A percentile compares a stretch with the other conserved stretches of the same genome.
phyloP scores from a whole-genome alignment of 176 grass and related monocot genomes.

The Lolium multiflorum region DNA sequence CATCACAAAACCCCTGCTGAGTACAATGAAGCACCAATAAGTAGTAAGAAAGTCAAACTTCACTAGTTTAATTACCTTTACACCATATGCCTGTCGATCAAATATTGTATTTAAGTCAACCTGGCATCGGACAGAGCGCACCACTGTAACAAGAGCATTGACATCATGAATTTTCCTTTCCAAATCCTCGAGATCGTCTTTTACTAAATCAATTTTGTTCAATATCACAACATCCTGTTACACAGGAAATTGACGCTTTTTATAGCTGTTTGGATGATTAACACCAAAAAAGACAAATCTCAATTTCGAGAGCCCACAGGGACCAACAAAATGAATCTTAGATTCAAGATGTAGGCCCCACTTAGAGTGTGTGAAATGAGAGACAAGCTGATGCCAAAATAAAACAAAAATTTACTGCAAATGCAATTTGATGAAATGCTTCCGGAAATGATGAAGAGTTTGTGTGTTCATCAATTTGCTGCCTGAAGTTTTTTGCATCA shows the following conservation, averaged over 20 bases:
- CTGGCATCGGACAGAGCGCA: conserved; percentile 77
- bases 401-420: conserved; percentile 67
- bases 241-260: conserved; percentile 1
- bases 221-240: conserved; percentile 93
- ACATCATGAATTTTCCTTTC: conserved; percentile 79
- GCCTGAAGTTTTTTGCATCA: conserved; percentile 89
- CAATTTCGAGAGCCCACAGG: neutral
- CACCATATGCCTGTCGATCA: conserved; percentile 75
- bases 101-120: conserved; percentile 89
- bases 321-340: neutral
- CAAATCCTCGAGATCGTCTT: conserved; percentile 65
- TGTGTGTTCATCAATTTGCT: conserved; percentile 81
- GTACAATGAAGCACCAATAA: conserved; percentile 30
- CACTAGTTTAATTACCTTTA: conserved; percentile 65
- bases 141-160: conserved; percentile 77
- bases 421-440: conserved; percentile 95
- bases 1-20: neutral
- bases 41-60: neutral
- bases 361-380: conserved; percentile 31
- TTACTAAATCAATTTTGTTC: conserved; percentile 94
- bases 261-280: conserved; percentile 33
- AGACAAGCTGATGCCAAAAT: neutral
- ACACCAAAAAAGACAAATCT: conserved; percentile 5
- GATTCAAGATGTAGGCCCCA: conserved; percentile 15
- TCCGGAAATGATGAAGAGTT: conserved; percentile 82